Base-by-base conservation (phyloP, 495 filamentous ascomycete genomes). In the Neurospora pannonica region DNA sequence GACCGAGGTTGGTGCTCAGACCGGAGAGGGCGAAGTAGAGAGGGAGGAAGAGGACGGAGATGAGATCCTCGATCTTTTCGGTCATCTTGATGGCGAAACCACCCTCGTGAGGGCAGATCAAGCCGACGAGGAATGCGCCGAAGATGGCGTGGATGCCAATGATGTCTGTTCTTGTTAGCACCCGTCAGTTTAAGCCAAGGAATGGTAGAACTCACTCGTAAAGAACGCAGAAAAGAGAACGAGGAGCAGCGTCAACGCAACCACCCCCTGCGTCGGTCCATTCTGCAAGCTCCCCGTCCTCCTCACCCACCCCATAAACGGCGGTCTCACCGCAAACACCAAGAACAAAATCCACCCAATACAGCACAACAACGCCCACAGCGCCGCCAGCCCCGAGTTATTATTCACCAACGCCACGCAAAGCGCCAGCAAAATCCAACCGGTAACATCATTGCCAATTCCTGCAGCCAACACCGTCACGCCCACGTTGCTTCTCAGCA, bases 21-120 rank as follows among this genome's bases (percentile, higher is more conserved):
- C 96, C 96, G 34, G 96, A 98, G 10, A 97, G 87, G 4, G 96
- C 94, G 83, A 98, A 99, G 81, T 99, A 99, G 5, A 99, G 90
- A 0, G 96, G 96, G 15, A 98, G 85, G 75, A 99, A 94, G n/a
- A 99, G 85, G 31, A 94, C 89, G 1, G 90, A 88, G 70, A 99
- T 91, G 9, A 99, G 83, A 83, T 99, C 96, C 80, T 99, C 96
- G 71, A 99, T 89, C 85, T 98, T 99, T 79, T 99, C 96, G 0
- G 95, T 95, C 74, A 99, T 82, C 76, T 96, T 94, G 80, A 98
- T 97, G 21, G 94, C 92, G 81, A 98, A 99, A 8, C 95, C 95
- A 46, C 93, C 93, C 71, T 98, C 92, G 78, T 97, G 96, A 0
- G 96, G 96, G 79, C 95, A 97, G 73, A 99, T 94, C 72, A 99